Evolutionary conservation across 768 basidiomycete species (phyloP), one percentile per base, ranked within the genome.

Genomic region (Botryobasidium botryosum): DNA sequence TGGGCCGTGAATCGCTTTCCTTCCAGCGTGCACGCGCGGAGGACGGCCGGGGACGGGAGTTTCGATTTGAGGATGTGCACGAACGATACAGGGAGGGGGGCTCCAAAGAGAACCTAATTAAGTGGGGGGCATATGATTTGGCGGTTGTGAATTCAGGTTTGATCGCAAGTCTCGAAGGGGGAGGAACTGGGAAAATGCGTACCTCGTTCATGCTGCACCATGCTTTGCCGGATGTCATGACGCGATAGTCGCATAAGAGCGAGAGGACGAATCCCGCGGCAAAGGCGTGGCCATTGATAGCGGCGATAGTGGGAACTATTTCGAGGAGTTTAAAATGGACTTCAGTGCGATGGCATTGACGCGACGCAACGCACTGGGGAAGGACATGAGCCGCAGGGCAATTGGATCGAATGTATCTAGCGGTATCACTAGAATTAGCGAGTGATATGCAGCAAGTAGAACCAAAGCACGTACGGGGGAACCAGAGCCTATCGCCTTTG

Each of bases 391-490:
- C 23, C 83, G 69, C 15, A 63, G 59, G 25, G 84, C 59, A 45
- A 87, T 61, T 1, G 85, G 84, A 53, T 87, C 79, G 57, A 74
- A 84, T 2, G 74, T 72, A 43, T 68, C 84, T 87, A 51, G 29
- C 29, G 47, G 35, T 20, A 47, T 31, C 49, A 33, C 47, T 29
- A 54, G 24, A 35, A 26, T 32, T 48, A 28, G 27, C 12, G 26
- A 20, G 15, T 25, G 3, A 57, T 66, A 46, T 53, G 81, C 82
- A 51, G 23, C 23, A 12, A 39, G 23, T 26, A 8, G n/a, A 68
- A 66, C 58, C 83, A 76, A 63, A 83, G 85, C 48, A 68, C 25
- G 62, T 37, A 49, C 48, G 37, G 40, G 18, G 38, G 35, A 49
- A 29, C 32, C 49, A 50, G 28, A 48, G 40, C 18, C 20, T 15